Conservation (phyloP, 2,329 filamentous ascomycete genomes). For the Cordyceps fumosorosea region DNA sequence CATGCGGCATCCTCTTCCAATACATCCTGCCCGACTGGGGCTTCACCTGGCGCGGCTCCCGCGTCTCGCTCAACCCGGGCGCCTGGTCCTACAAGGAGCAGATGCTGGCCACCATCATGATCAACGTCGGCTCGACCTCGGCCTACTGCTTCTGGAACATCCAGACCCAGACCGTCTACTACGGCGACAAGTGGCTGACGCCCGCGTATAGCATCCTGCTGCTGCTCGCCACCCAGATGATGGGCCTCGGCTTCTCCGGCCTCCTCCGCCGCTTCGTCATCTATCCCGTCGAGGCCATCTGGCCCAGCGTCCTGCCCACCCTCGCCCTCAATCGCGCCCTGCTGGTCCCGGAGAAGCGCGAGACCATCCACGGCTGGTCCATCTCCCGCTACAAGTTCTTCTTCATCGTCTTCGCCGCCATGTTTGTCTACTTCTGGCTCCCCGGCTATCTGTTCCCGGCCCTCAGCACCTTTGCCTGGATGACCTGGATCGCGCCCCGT, state of each 20-base stretch:
- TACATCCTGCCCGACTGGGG: slow-evolving; percentile 11
- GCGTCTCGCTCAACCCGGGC: slow-evolving; percentile 30
- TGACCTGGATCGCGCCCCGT: slow-evolving; percentile 39
- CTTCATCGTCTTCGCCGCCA: slow-evolving; percentile 27
- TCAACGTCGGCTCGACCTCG: slow-evolving; percentile 29
- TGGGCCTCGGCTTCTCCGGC: slow-evolving; percentile 28
- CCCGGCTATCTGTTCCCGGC: slow-evolving; percentile 37
- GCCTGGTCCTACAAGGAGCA: slow-evolving; percentile 35
- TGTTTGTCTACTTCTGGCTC: slow-evolving; percentile 40
- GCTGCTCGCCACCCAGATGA: slow-evolving; percentile 26
- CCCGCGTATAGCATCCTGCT: slow-evolving; percentile 27
- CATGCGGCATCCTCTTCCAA: background rate
- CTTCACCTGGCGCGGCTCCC: slow-evolving; percentile 11
- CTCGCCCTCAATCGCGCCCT: slow-evolving; percentile 12
- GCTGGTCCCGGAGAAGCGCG: slow-evolving; percentile 27
- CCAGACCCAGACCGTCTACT: slow-evolving; percentile 25
- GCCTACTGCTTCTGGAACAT: slow-evolving; percentile 32
- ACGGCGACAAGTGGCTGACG: slow-evolving; percentile 15
- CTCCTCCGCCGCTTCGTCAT: slow-evolving; percentile 27
- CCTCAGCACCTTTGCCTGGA: slow-evolving; percentile 38
- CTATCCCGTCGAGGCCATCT: slow-evolving; percentile 9
- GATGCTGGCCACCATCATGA: slow-evolving; percentile 32
- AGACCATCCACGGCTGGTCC: slow-evolving; percentile 34
- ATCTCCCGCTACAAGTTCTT: slow-evolving; percentile 36
- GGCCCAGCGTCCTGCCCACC: slow-evolving; percentile 23